Conservation (phyloP, 1,284 basidiomycete genomes). For the Leucoagaricus sp. region DNA sequence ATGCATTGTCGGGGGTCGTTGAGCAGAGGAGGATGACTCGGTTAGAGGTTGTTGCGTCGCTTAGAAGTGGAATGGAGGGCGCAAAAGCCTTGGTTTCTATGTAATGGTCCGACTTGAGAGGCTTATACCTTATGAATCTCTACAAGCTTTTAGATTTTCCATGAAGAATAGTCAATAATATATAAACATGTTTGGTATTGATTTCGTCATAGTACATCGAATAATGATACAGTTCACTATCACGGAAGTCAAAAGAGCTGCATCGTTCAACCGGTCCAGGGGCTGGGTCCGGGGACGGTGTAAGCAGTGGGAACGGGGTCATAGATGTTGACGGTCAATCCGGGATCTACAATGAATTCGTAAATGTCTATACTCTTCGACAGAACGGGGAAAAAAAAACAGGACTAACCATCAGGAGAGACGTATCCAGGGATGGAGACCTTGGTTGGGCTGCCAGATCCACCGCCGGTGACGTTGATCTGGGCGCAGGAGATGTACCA, state of each 20-base stretch:
- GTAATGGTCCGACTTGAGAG: not conserved
- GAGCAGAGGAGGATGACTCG: constrained; percentile 47
- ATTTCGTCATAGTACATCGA: not conserved
- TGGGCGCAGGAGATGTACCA: constrained; percentile 21
- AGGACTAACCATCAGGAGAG: constrained; percentile 30
- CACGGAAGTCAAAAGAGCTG: not conserved
- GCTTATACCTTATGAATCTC: too few species aligned
- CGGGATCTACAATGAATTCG: constrained; percentile 29
- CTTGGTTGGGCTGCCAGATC: constrained; percentile 16
- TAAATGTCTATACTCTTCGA: not conserved
- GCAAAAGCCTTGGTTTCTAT: constrained; percentile 20
- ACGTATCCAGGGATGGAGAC: constrained; percentile 30
- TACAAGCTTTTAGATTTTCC: too few species aligned
- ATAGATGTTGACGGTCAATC: constrained; percentile 46
- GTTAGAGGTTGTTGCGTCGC: constrained; percentile 40
- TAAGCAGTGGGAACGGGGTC: constrained; percentile 42
- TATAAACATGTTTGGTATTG: not conserved
- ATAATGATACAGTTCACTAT: not conserved
- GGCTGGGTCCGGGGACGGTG: constrained; percentile 20
- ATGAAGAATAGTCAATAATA: too few species aligned
- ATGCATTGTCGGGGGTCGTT: constrained; percentile 49
- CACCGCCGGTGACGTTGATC: constrained; percentile 16
- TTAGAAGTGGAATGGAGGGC: constrained; percentile 48
- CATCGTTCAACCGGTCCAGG: constrained; percentile 15
- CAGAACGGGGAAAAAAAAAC: not conserved